Evolutionary conservation across 805 yeast species (phyloP), one percentile per base, ranked within the genome.

Genomic region (Saccharomycopsis sp.): DNA sequence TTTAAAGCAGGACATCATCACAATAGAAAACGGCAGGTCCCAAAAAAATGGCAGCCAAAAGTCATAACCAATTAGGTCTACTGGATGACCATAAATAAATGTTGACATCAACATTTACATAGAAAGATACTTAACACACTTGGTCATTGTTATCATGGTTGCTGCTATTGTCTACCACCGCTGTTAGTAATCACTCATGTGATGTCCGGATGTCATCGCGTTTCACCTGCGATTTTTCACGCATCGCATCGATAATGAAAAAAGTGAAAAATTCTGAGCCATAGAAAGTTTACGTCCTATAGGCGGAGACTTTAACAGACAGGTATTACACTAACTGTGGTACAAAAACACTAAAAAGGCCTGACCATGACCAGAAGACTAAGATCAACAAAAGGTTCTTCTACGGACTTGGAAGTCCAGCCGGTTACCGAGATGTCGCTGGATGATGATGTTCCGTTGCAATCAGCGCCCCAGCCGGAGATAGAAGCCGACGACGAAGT

Each of bases 181-280:
- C 38, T 29, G 12, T 29, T 29, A 29, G 38, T 29, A 29, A 29
- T 29, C n/a, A n/a, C n/a, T n/a, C n/a, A n/a, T n/a, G n/a, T n/a
- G 20, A 44, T 44, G 49, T 44, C 22, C 49, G 49, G 49, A 44
- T 44, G 49, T 44, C 49, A 44, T 44, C 49, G 22, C 5, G 12
- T 29, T 29, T 29, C 38, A 29, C 9, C 38, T 12, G 12, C 12
- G 38, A 29, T 7, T 7, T 29, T 29, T 29, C n/a, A n/a, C n/a
- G n/a, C n/a, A n/a, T n/a, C n/a, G n/a, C n/a, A n/a, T n/a, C n/a
- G n/a, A n/a, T n/a, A n/a, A n/a, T n/a, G 38, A 29, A 29, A 29
- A 29, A 29, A 29, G 38, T 29, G 38, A 29, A 29, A 29, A 29
- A 29, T 29, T 12, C 38, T 7, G 38, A 29, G 38, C 12, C 38